These are phyloP conservation scores for Ascosphaera acerosa DNA, from an alignment of 2,329 filamentous ascomycete genomes.

Conservation along the genomic window DNA sequence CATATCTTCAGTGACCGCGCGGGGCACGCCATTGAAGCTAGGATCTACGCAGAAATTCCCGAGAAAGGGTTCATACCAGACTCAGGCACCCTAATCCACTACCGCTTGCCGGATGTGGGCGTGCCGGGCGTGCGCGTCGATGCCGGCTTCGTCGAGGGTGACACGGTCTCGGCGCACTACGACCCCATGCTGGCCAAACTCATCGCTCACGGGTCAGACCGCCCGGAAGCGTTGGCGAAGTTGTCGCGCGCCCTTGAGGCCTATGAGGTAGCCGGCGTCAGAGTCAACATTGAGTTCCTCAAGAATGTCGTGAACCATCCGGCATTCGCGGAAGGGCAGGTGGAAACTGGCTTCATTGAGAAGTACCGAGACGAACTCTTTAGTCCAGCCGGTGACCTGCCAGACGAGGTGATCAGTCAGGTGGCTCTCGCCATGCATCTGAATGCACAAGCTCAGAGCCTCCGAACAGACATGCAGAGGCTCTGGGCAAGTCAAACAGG, in stretches of 20 bases:
- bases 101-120: slow-evolving; percentile 40
- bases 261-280: slow-evolving; percentile 79
- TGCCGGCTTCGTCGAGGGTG: slow-evolving; percentile 73
- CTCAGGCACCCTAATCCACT: slow-evolving; percentile 65
- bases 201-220: slow-evolving; percentile 60
- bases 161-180: slow-evolving; percentile 82
- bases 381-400: slow-evolving; percentile 27
- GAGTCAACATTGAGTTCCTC: slow-evolving; percentile 91
- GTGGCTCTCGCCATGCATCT: slow-evolving; percentile 53
- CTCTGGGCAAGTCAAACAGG: background rate
- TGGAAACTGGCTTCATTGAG: slow-evolving; percentile 91
- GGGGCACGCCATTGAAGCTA: slow-evolving; percentile 79
- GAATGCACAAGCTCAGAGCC: background rate
- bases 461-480: background rate
- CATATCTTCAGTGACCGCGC: slow-evolving; percentile 36
- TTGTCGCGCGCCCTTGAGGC: slow-evolving; percentile 55
- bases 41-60: slow-evolving; percentile 92
- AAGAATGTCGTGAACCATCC: slow-evolving; percentile 62
- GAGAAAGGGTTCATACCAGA: slow-evolving; percentile 81
- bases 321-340: slow-evolving; percentile 63
- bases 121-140: slow-evolving; percentile 65
- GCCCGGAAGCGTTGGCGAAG: slow-evolving; percentile 60
- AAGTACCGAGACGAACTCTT: slow-evolving; percentile 69
- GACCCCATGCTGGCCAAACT: slow-evolving; percentile 98
- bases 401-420: slow-evolving; percentile 56